These are phyloP conservation scores for Pichia manshurica DNA, from an alignment of 805 yeast genomes.

Conservation along the genomic window DNA sequence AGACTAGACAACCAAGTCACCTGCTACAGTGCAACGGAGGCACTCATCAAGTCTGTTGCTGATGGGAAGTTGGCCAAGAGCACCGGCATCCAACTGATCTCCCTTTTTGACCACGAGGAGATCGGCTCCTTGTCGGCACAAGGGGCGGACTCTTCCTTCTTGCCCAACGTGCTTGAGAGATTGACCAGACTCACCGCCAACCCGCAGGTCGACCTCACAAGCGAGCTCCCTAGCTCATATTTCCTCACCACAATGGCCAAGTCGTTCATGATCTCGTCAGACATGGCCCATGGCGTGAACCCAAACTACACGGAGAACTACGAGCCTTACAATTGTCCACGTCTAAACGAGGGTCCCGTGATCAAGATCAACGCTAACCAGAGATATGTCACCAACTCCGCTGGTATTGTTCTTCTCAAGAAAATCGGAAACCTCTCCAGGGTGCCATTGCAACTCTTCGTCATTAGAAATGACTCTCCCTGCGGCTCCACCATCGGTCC, in stretches of 20 bases:
- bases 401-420: constrained; percentile 76
- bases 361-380: constrained; percentile 92
- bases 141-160: constrained; percentile 91
- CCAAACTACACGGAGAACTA: constrained; percentile 80
- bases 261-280: constrained; percentile 86
- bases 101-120: constrained; percentile 94
- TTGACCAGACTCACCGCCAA: constrained; percentile 45
- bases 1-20: constrained; percentile 88
- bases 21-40: constrained; percentile 74
- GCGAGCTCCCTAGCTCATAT: constrained; percentile 31
- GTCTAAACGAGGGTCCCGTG: constrained; percentile 84
- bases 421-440: constrained; percentile 58
- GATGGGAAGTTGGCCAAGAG: constrained; percentile 34
- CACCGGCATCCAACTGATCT: constrained; percentile 61
- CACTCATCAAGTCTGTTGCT: constrained; percentile 44
- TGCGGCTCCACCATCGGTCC: constrained; percentile 98
- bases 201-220: constrained; percentile 31
- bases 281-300: constrained; percentile 96
- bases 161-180: constrained; percentile 72
- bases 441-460: constrained; percentile 88
- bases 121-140: constrained; percentile 91
- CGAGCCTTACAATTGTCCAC: constrained; percentile 75
- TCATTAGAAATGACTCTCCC: constrained; percentile 87
- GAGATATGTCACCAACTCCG: constrained; percentile 88
- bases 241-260: constrained; percentile 58